These are phyloP conservation scores for Spergularia marina DNA, from an alignment of 148 eudicot species.

Conservation along the genomic window DNA sequence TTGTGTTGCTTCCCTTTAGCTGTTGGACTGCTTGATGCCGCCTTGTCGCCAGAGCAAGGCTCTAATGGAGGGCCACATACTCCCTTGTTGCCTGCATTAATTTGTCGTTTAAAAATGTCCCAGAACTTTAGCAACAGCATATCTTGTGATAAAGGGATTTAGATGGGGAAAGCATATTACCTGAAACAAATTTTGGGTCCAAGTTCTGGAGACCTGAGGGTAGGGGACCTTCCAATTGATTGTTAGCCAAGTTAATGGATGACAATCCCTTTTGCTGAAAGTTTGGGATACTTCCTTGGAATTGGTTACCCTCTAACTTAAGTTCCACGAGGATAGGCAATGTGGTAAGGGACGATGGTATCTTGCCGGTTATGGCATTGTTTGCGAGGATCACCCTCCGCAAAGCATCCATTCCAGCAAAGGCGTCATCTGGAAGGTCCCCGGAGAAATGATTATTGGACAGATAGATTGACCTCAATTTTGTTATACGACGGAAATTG, in stretches of 20 bases:
- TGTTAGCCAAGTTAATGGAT: slow-evolving; percentile 53
- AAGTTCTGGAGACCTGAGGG: slow-evolving; percentile 38
- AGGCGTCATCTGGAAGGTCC: slow-evolving; percentile 58
- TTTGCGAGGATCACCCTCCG: slow-evolving; percentile 58
- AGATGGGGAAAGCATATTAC: slow-evolving; percentile 7
- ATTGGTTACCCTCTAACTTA: slow-evolving; percentile 61
- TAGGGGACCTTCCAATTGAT: slow-evolving; percentile 66
- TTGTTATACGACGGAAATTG: slow-evolving; percentile 37
- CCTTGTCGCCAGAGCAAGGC: slow-evolving; percentile 27
- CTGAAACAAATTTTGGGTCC: slow-evolving; percentile 25
- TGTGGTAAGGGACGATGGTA: slow-evolving; percentile 54
- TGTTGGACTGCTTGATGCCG: not conserved
- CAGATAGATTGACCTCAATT: slow-evolving; percentile 48
- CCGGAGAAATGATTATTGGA: slow-evolving; percentile 65
- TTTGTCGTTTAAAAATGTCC: not conserved
- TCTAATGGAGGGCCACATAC: slow-evolving; percentile 73
- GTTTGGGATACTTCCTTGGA: slow-evolving; percentile 54
- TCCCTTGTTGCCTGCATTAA: slow-evolving; percentile 56
- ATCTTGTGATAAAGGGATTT: not conserved
- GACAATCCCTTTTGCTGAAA: slow-evolving; percentile 29
- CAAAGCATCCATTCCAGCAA: slow-evolving; percentile 58
- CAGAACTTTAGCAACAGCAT: not conserved
- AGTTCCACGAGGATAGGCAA: slow-evolving; percentile 54
- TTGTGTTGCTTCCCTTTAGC: slow-evolving; percentile 7
- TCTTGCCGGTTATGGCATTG: slow-evolving; percentile 55